Conservation (phyloP, 1,139 yeast species). For the Saccharomyces hybrid region DNA sequence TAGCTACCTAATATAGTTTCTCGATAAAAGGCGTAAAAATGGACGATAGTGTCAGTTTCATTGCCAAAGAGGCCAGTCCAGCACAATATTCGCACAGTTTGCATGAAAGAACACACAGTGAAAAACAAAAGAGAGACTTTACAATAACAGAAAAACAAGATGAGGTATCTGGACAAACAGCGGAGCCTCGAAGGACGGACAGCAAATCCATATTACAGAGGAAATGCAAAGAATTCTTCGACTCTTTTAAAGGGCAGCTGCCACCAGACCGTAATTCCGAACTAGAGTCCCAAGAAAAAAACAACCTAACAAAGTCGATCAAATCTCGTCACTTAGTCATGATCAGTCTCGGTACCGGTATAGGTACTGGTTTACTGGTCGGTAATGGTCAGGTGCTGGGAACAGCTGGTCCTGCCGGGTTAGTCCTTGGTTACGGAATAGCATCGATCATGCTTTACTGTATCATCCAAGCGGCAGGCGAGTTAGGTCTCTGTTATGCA, state of each 20-base stretch:
- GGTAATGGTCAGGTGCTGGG: constrained; percentile 64
- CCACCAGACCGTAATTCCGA: constrained; percentile 3
- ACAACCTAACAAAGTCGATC: constrained; percentile 35
- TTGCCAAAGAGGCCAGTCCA: background rate
- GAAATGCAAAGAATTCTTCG: constrained; percentile 14
- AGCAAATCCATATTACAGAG: background rate
- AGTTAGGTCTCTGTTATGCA: constrained; percentile 62
- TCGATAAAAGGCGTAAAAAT: background rate
- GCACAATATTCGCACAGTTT: background rate
- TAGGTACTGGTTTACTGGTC: constrained; percentile 71
- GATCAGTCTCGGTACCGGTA: constrained; percentile 78
- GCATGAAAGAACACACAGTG: background rate
- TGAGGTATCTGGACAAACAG: background rate
- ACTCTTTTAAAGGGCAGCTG: constrained; percentile 18
- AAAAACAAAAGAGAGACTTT: background rate
- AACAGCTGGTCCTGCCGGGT: constrained; percentile 73
- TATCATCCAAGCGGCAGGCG: constrained; percentile 77
- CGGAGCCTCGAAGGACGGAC: background rate
- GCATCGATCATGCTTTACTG: constrained; percentile 62
- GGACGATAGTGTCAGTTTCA: background rate
- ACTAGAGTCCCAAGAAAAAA: constrained; percentile 9
- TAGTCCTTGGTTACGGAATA: constrained; percentile 59
- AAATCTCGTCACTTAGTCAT: constrained; percentile 48
- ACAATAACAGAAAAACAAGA: background rate
- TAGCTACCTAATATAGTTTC: background rate